These are phyloP conservation scores for Neostapfia colusana DNA, from an alignment of 176 grass and related monocot species.

Conservation along the genomic window DNA sequence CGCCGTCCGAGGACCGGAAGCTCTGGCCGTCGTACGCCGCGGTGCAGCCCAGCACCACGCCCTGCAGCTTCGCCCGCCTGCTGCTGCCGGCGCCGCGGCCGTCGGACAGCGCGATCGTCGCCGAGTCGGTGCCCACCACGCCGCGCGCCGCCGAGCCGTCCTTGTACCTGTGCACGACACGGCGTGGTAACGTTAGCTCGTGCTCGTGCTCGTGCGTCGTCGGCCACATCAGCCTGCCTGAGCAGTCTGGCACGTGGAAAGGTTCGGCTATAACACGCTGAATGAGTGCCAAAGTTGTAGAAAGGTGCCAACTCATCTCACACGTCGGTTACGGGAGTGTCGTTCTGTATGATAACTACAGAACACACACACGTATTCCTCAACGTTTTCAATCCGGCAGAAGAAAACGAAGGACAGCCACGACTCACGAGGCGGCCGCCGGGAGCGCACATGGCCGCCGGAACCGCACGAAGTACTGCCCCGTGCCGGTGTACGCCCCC, in stretches of 20 bases:
- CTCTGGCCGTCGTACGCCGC: slow-evolving; percentile 53
- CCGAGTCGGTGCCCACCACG: slow-evolving; percentile 68
- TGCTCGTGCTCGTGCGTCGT: too few relatives aligned
- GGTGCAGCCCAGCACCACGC: slow-evolving; percentile 83
- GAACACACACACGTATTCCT: background rate
- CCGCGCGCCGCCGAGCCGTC: slow-evolving; percentile 64
- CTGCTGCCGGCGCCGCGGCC: background rate
- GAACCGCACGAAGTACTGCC: slow-evolving; percentile 83
- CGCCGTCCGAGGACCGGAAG: slow-evolving; percentile 75
- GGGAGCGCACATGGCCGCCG: slow-evolving; percentile 37
- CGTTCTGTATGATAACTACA: background rate
- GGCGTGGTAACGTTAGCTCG: background rate
- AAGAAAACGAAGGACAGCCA: background rate
- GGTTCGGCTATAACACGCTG: slow-evolving; percentile 8
- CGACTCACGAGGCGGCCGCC: background rate
- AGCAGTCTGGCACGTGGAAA: slow-evolving; percentile 11
- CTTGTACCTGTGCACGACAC: slow-evolving; percentile 56
- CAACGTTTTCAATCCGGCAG: slow-evolving; percentile 1
- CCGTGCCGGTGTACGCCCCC: slow-evolving; percentile 71
- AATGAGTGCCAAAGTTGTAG: background rate
- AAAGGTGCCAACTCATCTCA: background rate
- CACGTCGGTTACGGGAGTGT: slow-evolving; percentile 6
- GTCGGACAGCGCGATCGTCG: slow-evolving; percentile 64
- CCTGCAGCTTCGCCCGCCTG: slow-evolving; percentile 58
- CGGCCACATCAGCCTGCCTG: too few relatives aligned